Evolutionary conservation across 495 filamentous ascomycete species (phyloP), one percentile per base, ranked within the genome.

Genomic region (Cetradonia linearis): DNA sequence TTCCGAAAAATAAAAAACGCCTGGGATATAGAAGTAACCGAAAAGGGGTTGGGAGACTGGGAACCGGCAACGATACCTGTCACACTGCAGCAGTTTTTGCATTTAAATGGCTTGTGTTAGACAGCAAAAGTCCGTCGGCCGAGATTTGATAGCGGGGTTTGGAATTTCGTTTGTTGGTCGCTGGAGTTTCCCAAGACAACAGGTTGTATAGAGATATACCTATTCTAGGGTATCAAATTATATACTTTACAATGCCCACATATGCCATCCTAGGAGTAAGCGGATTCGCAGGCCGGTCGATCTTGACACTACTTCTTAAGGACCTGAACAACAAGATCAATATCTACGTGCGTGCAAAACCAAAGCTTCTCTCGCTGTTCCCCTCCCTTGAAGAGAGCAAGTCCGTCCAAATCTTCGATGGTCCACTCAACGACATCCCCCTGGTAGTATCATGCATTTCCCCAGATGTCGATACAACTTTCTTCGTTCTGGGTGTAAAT

Each of bases 221-320:
- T 71, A 30, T 33, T 44, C 7, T 8, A 10, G 10, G 76, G 8
- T 11, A 20, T 25, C 0, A 25, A 36, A 36, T 23, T 25, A 23
- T 5, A 25, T 46, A 46, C 2, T 46, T 25, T 25, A 49, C 38
- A 14, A 63, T 66, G 53, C 55, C 65, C 18, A 66, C 56, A 13
- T 70, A 69, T 56, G 66, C 68, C 25, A 56, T 71, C 49, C 59
- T 69, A 16, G 70, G 70, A 6, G 59, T 55, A 40, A 71, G 65
- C 33, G 69, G 69, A 13, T 61, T 59, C 23, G 67, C 66, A 13
- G 69, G 68, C 40, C 42, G 49, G 10, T 62, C 67, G 4, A 30
- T 79, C 23, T 63, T 78, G 46, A 34, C 66, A 25, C 67, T 66
- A 33, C 70, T 79, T 10, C 66, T 76, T 7, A 46, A 67, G n/a